A percentile compares a stretch with the other conserved stretches of the same genome.
These are phyloP conservation scores for Coprinopsis strossmayeri DNA, from an alignment of 768 basidiomycete species.

Conservation along the genomic window DNA sequence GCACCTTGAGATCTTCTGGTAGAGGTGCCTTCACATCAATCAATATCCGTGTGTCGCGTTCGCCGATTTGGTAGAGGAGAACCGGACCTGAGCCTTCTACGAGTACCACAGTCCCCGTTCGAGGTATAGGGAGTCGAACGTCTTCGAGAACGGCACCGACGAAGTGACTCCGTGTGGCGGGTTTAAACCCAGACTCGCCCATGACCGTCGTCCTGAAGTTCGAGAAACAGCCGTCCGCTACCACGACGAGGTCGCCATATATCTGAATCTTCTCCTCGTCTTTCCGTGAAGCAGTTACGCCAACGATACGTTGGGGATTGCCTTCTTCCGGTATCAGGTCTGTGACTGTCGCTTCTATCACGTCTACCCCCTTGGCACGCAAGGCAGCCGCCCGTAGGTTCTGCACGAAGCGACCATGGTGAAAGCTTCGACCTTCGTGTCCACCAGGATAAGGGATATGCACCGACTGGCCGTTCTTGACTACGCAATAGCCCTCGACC, in stretches of 20 bases:
- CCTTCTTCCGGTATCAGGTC: conserved; percentile 57
- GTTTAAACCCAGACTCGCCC: conserved; percentile 41
- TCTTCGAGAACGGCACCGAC: conserved; percentile 82
- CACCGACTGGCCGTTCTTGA: conserved; percentile 59
- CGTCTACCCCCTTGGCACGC: conserved; percentile 57
- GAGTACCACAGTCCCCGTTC: conserved; percentile 81
- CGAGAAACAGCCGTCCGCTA: conserved; percentile 94
- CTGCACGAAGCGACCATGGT: conserved; percentile 90
- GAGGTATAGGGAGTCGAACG: conserved; percentile 60
- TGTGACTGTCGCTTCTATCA: conserved; percentile 81
- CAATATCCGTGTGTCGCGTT: conserved; percentile 88
- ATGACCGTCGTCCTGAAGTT: conserved; percentile 78
- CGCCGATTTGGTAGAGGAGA: conserved; percentile 85
- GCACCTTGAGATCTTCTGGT: conserved; percentile 74
- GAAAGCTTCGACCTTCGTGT: conserved; percentile 79
- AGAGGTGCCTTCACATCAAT: conserved; percentile 83
- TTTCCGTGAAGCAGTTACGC: conserved; percentile 56
- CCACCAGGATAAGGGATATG: conserved; percentile 82
- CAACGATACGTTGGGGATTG: conserved; percentile 45
- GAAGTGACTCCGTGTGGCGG: conserved; percentile 69
- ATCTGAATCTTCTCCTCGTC: conserved; percentile 37
- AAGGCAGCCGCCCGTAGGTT: conserved; percentile 62
- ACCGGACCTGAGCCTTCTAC: conserved; percentile 82
- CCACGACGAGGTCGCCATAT: conserved; percentile 72
- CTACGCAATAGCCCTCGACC: conserved; percentile 81